Evolutionary conservation across 345 rosid genomes (phyloP).

Genomic region (Bruguiera gymnorhiza): DNA sequence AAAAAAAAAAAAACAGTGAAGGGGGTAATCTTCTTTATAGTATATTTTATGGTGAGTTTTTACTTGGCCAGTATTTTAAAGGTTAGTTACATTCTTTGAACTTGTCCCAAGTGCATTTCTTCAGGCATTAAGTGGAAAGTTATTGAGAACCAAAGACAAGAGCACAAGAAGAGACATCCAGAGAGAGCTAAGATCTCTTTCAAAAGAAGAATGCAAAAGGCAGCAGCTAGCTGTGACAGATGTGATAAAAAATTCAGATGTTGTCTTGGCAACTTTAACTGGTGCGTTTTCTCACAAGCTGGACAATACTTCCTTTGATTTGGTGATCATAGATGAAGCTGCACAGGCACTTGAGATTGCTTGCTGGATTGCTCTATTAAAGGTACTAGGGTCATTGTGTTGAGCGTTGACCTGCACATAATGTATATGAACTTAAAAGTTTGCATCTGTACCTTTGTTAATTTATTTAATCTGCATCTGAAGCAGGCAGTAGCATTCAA

Average conservation of each 20-base stretch:
- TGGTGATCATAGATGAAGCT: slow-evolving; percentile 97
- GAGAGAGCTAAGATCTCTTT: slow-evolving; percentile 76
- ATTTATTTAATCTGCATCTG: background rate
- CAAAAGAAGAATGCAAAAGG: slow-evolving; percentile 92
- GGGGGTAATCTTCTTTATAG: background rate
- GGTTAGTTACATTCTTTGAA: slow-evolving; percentile 6
- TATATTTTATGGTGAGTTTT: slow-evolving; percentile 4
- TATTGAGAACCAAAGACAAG: slow-evolving; percentile 76
- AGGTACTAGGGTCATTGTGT: slow-evolving; percentile 32
- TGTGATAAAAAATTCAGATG: slow-evolving; percentile 79
- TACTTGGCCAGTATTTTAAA: slow-evolving; percentile 4
- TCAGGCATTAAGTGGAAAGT: slow-evolving; percentile 75
- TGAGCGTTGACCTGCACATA: background rate
- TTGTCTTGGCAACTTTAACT: slow-evolving; percentile 81
- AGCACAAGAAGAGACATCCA: slow-evolving; percentile 78
- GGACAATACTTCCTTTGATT: slow-evolving; percentile 65
- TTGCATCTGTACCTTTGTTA: no score
- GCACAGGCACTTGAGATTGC: slow-evolving; percentile 98
- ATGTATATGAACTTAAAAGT: background rate
- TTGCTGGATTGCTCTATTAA: slow-evolving; percentile 87
- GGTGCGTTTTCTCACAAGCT: slow-evolving; percentile 79
- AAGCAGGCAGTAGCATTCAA: background rate
- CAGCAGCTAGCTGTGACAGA: slow-evolving; percentile 94
- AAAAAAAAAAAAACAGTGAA: slow-evolving; percentile 10
- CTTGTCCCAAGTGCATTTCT: slow-evolving; percentile 10